Evolutionary conservation across 148 eudicot genomes (phyloP).

Genomic region (Rhododendron griersonianum): DNA sequence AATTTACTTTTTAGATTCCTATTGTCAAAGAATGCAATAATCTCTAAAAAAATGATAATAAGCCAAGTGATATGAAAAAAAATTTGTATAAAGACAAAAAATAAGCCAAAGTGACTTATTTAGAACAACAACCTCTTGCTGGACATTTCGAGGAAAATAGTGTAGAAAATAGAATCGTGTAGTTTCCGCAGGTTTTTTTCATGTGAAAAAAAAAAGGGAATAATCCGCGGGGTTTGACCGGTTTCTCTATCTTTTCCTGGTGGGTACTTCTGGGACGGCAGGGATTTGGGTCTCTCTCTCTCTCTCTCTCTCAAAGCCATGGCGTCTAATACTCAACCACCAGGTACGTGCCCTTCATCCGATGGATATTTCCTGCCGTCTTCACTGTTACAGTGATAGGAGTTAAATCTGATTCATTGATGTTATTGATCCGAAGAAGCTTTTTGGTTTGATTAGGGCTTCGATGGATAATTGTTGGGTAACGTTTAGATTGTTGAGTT

Average conservation of each 20-base stretch:
- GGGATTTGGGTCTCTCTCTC: not conserved
- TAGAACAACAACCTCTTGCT: too few species aligned
- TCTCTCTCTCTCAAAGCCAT: not conserved
- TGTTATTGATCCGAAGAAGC: not conserved
- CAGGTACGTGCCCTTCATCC: slow-evolving; percentile 1
- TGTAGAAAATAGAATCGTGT: too few species aligned
- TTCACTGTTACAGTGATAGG: not conserved
- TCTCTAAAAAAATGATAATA: too few species aligned
- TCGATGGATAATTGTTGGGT: not conserved
- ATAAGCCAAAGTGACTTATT: too few species aligned
- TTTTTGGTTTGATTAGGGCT: not conserved
- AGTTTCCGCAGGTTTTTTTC: not conserved
- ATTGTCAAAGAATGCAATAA: too few species aligned
- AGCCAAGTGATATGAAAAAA: too few species aligned
- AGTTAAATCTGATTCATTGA: not conserved
- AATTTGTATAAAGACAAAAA: too few species aligned
- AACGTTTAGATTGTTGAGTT: not conserved
- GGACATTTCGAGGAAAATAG: too few species aligned
- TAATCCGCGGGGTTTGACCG: not conserved
- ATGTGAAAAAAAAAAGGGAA: not conserved
- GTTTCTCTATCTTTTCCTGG: not conserved
- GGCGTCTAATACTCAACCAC: slow-evolving; percentile 3
- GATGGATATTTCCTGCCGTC: not conserved
- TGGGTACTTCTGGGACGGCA: not conserved
- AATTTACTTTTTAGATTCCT: too few species aligned